Evolutionary conservation across 306 rosid genomes (phyloP), one percentile per base, ranked within the genome.

Genomic region (Vachellia pachyceras): DNA sequence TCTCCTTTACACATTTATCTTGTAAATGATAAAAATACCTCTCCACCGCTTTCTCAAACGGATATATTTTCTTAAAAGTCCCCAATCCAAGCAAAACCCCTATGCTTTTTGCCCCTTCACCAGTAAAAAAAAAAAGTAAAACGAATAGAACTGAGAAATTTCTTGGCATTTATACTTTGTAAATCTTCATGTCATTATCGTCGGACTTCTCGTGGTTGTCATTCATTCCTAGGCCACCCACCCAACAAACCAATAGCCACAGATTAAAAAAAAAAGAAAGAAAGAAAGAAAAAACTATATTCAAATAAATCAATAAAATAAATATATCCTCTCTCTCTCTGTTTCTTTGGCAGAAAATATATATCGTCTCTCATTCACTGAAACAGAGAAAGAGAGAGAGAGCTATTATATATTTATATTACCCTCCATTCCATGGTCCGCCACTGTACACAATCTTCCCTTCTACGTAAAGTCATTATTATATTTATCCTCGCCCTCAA

Each of bases 401-500:
- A 75, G 79, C 57, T 58, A 77, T 90, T n/a, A n/a, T n/a, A n/a
- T n/a, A n/a, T n/a, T n/a, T n/a, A n/a, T n/a, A n/a, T n/a, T 66
- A 41, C 69, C 78, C 76, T 5, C 44, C n/a, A n/a, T n/a, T n/a
- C n/a, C 78, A 50, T 80, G 77, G 55, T 22, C 60, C 66, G 78
- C 77, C 63, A 58, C 90, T 90, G 81, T 89, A 85, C 89, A 82
- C 72, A 75, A 71, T 37, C 87, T 65, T 90, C 68, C 82, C 92
- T 91, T 90, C 84, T 69, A 89, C 84, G 90, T 82, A 78, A 92
- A 87, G 90, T 57, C 54, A 40, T 80, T 76, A 78, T 83, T 64
- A 80, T 84, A 17, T 29, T 22, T n/a, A 49, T 61, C 79, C 80
- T 68, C 55, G 40, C 80, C n/a, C n/a, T n/a, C n/a, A n/a, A n/a